phyloP scores from a whole-genome alignment of 495 filamentous ascomycete species.

The Hypoxylon intermedium region DNA sequence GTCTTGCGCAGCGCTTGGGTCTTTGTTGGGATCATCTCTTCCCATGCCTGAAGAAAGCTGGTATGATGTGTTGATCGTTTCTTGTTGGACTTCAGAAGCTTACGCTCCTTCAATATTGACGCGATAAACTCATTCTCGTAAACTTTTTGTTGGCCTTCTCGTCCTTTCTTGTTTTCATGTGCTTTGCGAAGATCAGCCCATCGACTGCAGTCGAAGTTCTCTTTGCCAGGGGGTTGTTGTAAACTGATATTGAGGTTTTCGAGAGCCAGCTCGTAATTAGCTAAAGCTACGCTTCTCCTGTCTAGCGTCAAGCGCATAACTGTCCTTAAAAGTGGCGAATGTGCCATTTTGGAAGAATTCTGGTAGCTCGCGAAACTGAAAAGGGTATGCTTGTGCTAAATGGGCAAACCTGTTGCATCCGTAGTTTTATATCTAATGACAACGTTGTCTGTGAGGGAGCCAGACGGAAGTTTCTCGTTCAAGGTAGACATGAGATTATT shows the following conservation, averaged over 20 bases:
- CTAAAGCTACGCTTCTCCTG: slow-evolving; percentile 22
- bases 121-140: slow-evolving; percentile 6
- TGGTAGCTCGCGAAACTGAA: not conserved
- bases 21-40: slow-evolving; percentile 3
- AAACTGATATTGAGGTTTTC: slow-evolving; percentile 17
- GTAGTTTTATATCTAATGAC: slow-evolving; percentile 5
- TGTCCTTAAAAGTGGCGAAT: slow-evolving; percentile 31
- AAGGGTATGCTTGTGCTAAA: not conserved
- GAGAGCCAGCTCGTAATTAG: slow-evolving; percentile 31
- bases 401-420: not conserved
- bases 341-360: slow-evolving; percentile 15
- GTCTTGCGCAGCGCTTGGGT: not conserved
- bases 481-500: not conserved
- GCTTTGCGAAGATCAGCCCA: slow-evolving; percentile 28
- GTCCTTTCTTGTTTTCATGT: slow-evolving; percentile 14
- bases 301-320: slow-evolving; percentile 21
- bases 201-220: slow-evolving; percentile 18
- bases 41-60: not conserved
- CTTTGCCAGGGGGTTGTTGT: slow-evolving; percentile 6
- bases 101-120: not conserved
- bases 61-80: not conserved
- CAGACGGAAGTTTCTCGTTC: not conserved
- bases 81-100: not conserved
- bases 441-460: not conserved
- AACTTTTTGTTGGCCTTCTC: not conserved